These are phyloP conservation scores for Chaetomidium leptoderma DNA, from an alignment of 495 filamentous ascomycete species.

Conservation along the genomic window DNA sequence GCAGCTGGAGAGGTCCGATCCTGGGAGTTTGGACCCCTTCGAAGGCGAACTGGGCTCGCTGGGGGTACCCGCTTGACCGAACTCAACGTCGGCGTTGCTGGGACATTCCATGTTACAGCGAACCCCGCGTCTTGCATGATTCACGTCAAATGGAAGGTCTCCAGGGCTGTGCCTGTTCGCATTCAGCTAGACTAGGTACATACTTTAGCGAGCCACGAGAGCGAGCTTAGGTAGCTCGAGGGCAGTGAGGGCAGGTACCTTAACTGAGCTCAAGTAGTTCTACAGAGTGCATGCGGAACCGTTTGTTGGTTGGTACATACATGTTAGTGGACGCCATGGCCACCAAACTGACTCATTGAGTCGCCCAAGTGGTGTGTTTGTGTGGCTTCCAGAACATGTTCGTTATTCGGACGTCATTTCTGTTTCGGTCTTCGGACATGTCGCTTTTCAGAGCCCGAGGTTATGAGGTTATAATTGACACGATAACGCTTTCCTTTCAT, in stretches of 20 bases:
- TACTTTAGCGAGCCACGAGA: too few species aligned
- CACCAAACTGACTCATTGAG: background rate
- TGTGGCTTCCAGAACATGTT: background rate
- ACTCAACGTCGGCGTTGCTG: background rate
- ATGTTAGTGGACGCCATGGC: too few species aligned
- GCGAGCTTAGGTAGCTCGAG: too few species aligned
- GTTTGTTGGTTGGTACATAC: background rate
- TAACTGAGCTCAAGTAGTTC: too few species aligned
- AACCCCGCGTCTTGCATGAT: background rate
- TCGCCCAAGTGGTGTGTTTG: background rate
- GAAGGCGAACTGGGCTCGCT: background rate
- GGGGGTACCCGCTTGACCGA: background rate
- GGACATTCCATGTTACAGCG: background rate
- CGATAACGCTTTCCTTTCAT: background rate
- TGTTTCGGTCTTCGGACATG: background rate
- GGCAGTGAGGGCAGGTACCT: too few species aligned
- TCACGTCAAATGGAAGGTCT: background rate
- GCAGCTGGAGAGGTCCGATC: background rate
- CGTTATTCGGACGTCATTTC: slow-evolving; percentile 3
- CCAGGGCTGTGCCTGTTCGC: too few species aligned
- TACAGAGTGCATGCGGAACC: background rate
- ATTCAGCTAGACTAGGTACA: too few species aligned
- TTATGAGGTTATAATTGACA: background rate
- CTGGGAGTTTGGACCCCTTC: background rate
- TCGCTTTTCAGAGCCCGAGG: too few species aligned